These are phyloP conservation scores for Astrocystis sublimbata DNA, from an alignment of 495 filamentous ascomycete species.

Conservation along the genomic window DNA sequence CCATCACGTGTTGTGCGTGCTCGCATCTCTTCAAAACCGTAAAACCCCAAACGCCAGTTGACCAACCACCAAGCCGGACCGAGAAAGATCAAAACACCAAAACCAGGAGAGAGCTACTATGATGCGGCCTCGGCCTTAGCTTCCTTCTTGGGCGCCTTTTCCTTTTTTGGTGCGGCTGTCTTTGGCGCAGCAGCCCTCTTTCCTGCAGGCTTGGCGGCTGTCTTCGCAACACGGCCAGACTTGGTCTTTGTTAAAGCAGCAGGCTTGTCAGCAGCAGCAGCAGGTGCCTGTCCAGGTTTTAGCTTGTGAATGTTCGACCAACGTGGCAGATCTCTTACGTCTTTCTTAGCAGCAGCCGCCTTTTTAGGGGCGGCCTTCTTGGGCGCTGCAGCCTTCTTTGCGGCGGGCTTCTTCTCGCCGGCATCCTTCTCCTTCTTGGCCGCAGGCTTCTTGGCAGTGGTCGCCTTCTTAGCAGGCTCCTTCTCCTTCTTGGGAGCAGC, in stretches of 20 bases:
- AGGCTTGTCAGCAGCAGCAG: conserved; percentile 72
- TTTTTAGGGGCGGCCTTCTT: conserved; percentile 61
- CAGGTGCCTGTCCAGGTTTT: conserved; percentile 41
- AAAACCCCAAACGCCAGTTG: conserved; percentile 34
- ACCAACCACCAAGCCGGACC: conserved; percentile 30
- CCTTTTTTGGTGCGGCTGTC: conserved; percentile 66
- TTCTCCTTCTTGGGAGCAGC: conserved; percentile 45
- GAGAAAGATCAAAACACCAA: conserved; percentile 24
- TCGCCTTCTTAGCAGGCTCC: conserved; percentile 44
- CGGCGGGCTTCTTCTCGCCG: conserved; percentile 46
- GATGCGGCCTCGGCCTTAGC: conserved; percentile 50
- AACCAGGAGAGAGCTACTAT: conserved; percentile 19
- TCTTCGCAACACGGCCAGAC: conserved; percentile 85
- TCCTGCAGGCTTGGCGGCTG: conserved; percentile 52
- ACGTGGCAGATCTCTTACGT: conserved; percentile 31
- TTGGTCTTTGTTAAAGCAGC: conserved; percentile 82
- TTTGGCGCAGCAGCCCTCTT: conserved; percentile 61
- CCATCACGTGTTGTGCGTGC: conserved; percentile 20
- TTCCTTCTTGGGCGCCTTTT: conserved; percentile 64
- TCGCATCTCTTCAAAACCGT: conserved; percentile 29
- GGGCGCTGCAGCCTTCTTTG: conserved; percentile 54
- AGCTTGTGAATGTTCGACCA: neutral
- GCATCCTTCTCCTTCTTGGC: conserved; percentile 58
- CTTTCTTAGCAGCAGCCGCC: conserved; percentile 47
- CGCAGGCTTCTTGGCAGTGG: conserved; percentile 45